Base-by-base conservation (phyloP, 1,139 yeast genomes). In the Candida sp. region DNA sequence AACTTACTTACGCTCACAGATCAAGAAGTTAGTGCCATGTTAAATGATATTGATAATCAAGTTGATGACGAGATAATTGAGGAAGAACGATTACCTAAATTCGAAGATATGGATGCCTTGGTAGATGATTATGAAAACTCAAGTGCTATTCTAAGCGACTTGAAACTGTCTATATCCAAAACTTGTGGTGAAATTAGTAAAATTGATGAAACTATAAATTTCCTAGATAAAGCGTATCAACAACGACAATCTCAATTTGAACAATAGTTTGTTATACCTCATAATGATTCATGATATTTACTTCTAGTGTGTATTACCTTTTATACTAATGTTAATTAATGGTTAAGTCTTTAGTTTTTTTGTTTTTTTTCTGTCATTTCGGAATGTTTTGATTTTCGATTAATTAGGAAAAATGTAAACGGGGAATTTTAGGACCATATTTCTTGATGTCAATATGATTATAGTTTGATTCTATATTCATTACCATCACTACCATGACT, bases 111-210 rank as follows among this genome's bases (percentile, higher is more conserved):
- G 21, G 57, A 55, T 7, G 60, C 51, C 11, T 51, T 65, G 30
- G 46, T 57, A 5, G 45, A 52, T 4, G 66, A 64, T 23, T 69
- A 65, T 46, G 64, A 60, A 44, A 50, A 55, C 5, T 64, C 66
- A 37, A 45, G 68, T 2, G 35, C 51, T 12, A 46, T 48, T 41
- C 49, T 68, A 37, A 49, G 54, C 27, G 54, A 58, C 9, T 50
- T 70, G 36, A 71, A 67, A 46, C 55, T 50, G 22, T 45, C 47
- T 1, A 56, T 73, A 6, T 77, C 77, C 2, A 56, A 49, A 38
- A 63, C 66, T 37, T 54, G 57, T 41, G 62, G 67, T 1, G 70
- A 68, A 39, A 53, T 73, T 39, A 64, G 60, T 36, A 52, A 57
- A 32, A 53, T 65, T 37, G 60, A 63, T 36, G 68, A 66, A 22